Evolutionary conservation across 129 eudicot species (phyloP).

Genomic region (Deinandra increscens): DNA sequence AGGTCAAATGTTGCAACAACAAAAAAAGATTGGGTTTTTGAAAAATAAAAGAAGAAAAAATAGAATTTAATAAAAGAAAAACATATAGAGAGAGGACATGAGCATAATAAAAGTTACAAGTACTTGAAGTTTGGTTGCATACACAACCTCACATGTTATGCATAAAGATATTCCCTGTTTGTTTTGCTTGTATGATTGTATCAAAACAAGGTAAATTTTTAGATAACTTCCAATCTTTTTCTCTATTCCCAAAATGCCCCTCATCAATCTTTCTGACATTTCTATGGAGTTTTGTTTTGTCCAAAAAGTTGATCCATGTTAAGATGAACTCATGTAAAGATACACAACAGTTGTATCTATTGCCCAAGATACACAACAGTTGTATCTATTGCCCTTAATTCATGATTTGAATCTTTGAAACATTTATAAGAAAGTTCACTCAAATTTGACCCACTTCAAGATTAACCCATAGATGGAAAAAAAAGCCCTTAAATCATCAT

Average conservation of each 20-base stretch:
- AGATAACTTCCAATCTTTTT: slow-evolving; percentile 25
- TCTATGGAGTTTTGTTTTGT: slow-evolving; percentile 8
- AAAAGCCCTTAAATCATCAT: background rate
- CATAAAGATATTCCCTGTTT: slow-evolving; percentile 34
- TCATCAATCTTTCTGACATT: slow-evolving; percentile 15
- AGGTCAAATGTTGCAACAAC: too few relatives aligned
- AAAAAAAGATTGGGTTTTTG: background rate
- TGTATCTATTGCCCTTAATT: slow-evolving; percentile 7
- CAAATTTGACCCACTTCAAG: slow-evolving; percentile 11
- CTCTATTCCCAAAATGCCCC: slow-evolving; percentile 23
- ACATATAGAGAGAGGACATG: slow-evolving; percentile 24
- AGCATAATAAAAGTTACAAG: slow-evolving; percentile 32
- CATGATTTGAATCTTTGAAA: background rate
- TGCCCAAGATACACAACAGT: slow-evolving; percentile 2
- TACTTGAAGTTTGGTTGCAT: slow-evolving; percentile 37
- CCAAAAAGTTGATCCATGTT: background rate
- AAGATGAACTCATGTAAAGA: slow-evolving; percentile 11
- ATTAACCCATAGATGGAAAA: background rate
- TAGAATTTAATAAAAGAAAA: slow-evolving; percentile 1
- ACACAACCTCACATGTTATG: slow-evolving; percentile 37
- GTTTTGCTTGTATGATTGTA: slow-evolving; percentile 25
- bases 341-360: slow-evolving; percentile 9
- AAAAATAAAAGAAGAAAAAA: slow-evolving; percentile 1
- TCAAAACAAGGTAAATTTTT: slow-evolving; percentile 30
- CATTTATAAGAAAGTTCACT: background rate